Evolutionary conservation across 441 rosid genomes (phyloP).

Genomic region (Mallotus repandus): DNA sequence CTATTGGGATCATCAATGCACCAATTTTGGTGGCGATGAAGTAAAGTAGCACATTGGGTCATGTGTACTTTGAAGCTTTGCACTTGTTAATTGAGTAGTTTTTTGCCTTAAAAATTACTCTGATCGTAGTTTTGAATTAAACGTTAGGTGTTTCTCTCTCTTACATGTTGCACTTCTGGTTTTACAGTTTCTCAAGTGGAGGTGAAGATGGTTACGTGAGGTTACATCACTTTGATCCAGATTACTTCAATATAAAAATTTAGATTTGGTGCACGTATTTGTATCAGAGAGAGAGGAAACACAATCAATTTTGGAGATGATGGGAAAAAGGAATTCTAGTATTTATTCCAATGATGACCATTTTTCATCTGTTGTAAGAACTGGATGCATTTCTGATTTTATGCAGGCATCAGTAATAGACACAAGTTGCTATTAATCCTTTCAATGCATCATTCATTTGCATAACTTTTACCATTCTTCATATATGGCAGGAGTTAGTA

Average conservation of each 20-base stretch:
- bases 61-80: no score
- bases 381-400: background rate
- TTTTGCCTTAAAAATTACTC: no score
- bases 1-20: no score
- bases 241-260: conserved; percentile 75
- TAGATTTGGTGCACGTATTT: conserved; percentile 24
- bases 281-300: background rate
- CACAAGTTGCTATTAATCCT: background rate
- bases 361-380: background rate
- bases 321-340: background rate
- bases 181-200: conserved; percentile 80
- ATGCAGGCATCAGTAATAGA: background rate
- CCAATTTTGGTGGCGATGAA: no score
- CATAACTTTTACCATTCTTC: background rate
- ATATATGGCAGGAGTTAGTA: background rate
- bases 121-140: background rate
- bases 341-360: background rate
- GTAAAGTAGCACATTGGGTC: no score
- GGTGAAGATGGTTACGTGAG: conserved; percentile 97
- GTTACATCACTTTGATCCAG: conserved; percentile 85
- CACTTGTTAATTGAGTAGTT: no score
- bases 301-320: background rate
- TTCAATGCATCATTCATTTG: background rate
- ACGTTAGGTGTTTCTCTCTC: background rate
- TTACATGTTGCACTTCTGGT: background rate